Evolutionary conservation across 208 protist species (phyloP).

Genomic region (Trypanosoma scelopori): DNA sequence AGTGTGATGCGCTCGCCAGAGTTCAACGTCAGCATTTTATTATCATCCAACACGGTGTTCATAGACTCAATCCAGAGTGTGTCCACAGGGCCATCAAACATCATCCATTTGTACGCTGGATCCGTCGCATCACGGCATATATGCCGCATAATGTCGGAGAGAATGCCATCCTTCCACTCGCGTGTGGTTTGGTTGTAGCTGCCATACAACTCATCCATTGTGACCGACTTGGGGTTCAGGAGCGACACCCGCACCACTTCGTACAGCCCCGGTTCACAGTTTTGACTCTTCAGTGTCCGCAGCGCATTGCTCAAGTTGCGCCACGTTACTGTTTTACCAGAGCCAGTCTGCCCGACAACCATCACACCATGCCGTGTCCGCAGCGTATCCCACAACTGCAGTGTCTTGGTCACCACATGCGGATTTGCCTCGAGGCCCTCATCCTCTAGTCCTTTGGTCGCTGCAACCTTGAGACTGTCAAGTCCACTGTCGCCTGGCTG

Average conservation of each 20-base stretch:
- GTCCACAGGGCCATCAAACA: constrained; percentile 98
- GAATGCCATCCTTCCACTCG: constrained; percentile 99
- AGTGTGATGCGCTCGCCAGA: constrained; percentile 98
- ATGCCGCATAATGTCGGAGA: constrained; percentile 93
- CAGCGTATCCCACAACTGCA: constrained; percentile 97
- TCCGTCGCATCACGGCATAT: constrained; percentile 92
- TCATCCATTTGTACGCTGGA: constrained; percentile 96
- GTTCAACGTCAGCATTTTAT: constrained; percentile 99
- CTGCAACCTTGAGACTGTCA: constrained; percentile 81
- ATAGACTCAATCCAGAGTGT: constrained; percentile 99
- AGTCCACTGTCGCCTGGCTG: constrained; percentile 75
- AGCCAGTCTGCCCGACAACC: constrained; percentile 95
- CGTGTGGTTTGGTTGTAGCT: constrained; percentile 95
- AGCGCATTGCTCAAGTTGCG: constrained; percentile 85
- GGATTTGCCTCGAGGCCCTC: constrained; percentile 77
- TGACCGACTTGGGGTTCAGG: constrained; percentile 98
- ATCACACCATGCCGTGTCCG: constrained; percentile 97
- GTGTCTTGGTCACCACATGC: constrained; percentile 90
- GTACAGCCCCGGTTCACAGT: constrained; percentile 79
- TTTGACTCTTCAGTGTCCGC: constrained; percentile 72
- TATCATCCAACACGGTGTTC: constrained; percentile 99
- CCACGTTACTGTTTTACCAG: constrained; percentile 96
- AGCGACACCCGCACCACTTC: constrained; percentile 88
- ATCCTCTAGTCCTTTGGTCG: constrained; percentile 68
- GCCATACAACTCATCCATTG: constrained; percentile 97